Evolutionary conservation across 108 stramenopile genomes (phyloP).

Genomic region (Skeletonema grethae): DNA sequence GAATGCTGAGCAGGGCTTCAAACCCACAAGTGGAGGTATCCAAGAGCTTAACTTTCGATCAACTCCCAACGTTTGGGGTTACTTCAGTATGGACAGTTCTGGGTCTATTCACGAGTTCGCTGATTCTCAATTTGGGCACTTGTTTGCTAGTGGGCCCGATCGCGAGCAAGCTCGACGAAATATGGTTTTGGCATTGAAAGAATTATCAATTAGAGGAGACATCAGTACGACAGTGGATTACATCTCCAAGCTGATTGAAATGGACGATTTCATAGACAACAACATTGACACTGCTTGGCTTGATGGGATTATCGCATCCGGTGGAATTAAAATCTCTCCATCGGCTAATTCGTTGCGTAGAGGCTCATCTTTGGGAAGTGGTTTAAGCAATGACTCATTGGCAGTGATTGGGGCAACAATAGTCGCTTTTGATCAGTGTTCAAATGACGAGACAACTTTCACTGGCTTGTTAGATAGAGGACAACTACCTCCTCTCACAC

Average conservation of each 20-base stretch:
- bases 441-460: slow-evolving; percentile 71
- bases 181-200: slow-evolving; percentile 97
- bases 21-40: slow-evolving; percentile 95
- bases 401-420: slow-evolving; percentile 83
- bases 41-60: slow-evolving; percentile 98
- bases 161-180: slow-evolving; percentile 95
- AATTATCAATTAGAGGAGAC: slow-evolving; percentile 97
- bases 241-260: slow-evolving; percentile 94
- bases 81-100: slow-evolving; percentile 97
- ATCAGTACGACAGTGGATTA: slow-evolving; percentile 99
- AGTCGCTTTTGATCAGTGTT: slow-evolving; percentile 67
- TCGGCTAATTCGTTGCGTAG: not conserved
- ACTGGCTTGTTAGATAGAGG: slow-evolving; percentile 81
- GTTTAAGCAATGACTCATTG: slow-evolving; percentile 59
- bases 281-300: slow-evolving; percentile 98
- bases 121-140: slow-evolving; percentile 99
- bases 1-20: slow-evolving; percentile 99
- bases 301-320: slow-evolving; percentile 90
- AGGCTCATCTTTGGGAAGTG: slow-evolving; percentile 1
- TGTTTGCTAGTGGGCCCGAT: slow-evolving; percentile 94
- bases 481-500: slow-evolving; percentile 83
- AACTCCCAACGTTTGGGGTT: slow-evolving; percentile 99
- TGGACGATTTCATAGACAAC: slow-evolving; percentile 94
- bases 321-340: slow-evolving; percentile 42
- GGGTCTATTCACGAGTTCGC: slow-evolving; percentile 99